These are phyloP conservation scores for Canavalia ensiformis DNA, from an alignment of 306 rosid species.

Conservation along the genomic window DNA sequence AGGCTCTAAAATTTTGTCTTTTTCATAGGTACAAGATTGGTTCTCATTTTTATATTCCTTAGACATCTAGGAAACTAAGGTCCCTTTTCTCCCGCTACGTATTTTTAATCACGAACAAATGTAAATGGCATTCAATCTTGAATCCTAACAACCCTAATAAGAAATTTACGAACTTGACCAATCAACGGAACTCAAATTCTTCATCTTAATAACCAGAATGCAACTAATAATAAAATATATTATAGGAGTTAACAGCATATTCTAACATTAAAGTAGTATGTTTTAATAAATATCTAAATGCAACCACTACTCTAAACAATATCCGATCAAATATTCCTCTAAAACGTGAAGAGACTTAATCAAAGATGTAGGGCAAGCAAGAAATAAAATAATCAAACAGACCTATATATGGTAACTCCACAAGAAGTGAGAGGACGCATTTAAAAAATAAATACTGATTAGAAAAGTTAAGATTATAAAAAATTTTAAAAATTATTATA, in stretches of 20 bases:
- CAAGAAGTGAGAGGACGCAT: too few relatives aligned
- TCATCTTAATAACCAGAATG: not conserved
- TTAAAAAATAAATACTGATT: too few relatives aligned
- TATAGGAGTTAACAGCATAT: slow-evolving; percentile 7
- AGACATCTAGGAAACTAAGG: not conserved
- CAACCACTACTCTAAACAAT: slow-evolving; percentile 25
- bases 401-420: not conserved
- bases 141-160: slow-evolving; percentile 26
- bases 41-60: slow-evolving; percentile 1
- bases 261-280: slow-evolving; percentile 7
- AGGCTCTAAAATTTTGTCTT: not conserved
- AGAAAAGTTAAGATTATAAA: too few relatives aligned
- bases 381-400: slow-evolving; percentile 38
- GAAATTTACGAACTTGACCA: slow-evolving; percentile 13
- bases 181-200: slow-evolving; percentile 35
- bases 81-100: not conserved
- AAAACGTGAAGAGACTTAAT: slow-evolving; percentile 25
- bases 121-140: slow-evolving; percentile 32
- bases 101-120: not conserved
- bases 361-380: slow-evolving; percentile 16
- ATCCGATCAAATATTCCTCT: slow-evolving; percentile 42
- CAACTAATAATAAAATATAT: slow-evolving; percentile 22
- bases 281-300: slow-evolving; percentile 16
- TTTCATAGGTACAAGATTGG: slow-evolving; percentile 5
- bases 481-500: too few relatives aligned